Evolutionary conservation across 2,329 filamentous ascomycete genomes (phyloP).

Genomic region (Calonectria pseudoreteaudii): DNA sequence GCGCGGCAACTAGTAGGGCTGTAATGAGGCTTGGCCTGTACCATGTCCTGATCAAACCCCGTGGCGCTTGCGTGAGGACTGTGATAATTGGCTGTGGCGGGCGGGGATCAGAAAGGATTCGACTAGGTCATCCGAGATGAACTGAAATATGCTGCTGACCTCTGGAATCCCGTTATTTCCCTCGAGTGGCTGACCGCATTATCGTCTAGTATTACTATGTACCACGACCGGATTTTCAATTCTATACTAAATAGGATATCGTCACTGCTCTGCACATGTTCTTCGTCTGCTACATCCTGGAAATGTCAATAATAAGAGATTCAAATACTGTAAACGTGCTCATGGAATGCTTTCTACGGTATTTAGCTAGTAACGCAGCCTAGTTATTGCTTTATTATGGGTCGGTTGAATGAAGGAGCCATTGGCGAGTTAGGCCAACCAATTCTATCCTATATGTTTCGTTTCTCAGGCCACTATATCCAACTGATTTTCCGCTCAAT

Average conservation of each 20-base stretch:
- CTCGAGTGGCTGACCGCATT: background rate
- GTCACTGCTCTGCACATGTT: background rate
- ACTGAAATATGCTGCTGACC: background rate
- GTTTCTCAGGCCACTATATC: too few species aligned
- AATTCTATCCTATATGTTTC: too few species aligned
- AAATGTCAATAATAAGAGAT: background rate
- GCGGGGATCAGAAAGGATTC: background rate
- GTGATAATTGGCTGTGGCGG: background rate
- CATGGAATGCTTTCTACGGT: too few species aligned
- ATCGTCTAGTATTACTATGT: background rate
- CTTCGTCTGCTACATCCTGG: background rate
- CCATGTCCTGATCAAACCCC: background rate
- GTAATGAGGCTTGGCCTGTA: slow-evolving; percentile 1
- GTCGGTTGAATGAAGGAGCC: too few species aligned
- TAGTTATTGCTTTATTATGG: too few species aligned
- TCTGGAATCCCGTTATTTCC: background rate
- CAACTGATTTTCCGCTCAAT: too few species aligned
- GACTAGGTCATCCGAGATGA: background rate
- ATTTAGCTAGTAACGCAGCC: too few species aligned
- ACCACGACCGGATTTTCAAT: background rate
- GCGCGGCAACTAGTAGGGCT: background rate
- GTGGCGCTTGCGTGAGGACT: background rate
- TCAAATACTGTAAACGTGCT: background rate
- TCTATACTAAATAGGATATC: background rate
- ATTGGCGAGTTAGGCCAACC: too few species aligned